These are phyloP conservation scores for Simmondsia chinensis DNA, from an alignment of 148 eudicot genomes.

Conservation along the genomic window DNA sequence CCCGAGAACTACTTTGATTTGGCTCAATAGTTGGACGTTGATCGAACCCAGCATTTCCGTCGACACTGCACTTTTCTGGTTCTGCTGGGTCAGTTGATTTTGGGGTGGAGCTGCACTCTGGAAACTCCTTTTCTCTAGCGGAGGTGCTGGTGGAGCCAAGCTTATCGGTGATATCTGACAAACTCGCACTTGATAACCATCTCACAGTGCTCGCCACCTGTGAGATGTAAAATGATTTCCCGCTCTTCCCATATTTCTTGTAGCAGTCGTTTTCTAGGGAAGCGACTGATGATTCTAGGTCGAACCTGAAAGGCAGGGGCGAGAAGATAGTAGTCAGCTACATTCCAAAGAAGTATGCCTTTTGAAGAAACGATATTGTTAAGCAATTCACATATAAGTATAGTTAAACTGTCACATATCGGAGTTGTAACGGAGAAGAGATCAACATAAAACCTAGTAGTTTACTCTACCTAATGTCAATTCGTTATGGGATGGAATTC, in stretches of 20 bases:
- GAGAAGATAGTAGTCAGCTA: background rate
- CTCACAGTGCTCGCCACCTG: constrained; percentile 85
- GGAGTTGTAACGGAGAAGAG: too few species aligned
- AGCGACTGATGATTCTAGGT: constrained; percentile 39
- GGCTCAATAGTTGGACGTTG: constrained; percentile 11
- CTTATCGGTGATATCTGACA: constrained; percentile 35
- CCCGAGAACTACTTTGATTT: constrained; percentile 11
- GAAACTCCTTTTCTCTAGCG: constrained; percentile 8
- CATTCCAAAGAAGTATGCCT: background rate
- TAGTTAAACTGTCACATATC: too few species aligned
- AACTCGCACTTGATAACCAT: constrained; percentile 64
- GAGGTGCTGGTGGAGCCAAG: constrained; percentile 15
- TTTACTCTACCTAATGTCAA: too few species aligned
- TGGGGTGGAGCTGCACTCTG: constrained; percentile 10
- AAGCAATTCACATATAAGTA: too few species aligned
- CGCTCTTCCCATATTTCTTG: constrained; percentile 56
- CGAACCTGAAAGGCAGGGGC: constrained; percentile 32
- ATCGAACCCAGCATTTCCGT: constrained; percentile 9
- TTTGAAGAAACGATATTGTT: background rate
- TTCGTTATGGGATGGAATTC: too few species aligned
- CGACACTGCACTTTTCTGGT: constrained; percentile 11
- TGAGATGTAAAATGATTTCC: constrained; percentile 77
- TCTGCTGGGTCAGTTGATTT: constrained; percentile 14
- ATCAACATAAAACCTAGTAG: too few species aligned
- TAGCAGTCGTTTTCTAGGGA: constrained; percentile 73